Evolutionary conservation across 1,284 basidiomycete species (phyloP).

Genomic region (Ceratobasidium sp.): DNA sequence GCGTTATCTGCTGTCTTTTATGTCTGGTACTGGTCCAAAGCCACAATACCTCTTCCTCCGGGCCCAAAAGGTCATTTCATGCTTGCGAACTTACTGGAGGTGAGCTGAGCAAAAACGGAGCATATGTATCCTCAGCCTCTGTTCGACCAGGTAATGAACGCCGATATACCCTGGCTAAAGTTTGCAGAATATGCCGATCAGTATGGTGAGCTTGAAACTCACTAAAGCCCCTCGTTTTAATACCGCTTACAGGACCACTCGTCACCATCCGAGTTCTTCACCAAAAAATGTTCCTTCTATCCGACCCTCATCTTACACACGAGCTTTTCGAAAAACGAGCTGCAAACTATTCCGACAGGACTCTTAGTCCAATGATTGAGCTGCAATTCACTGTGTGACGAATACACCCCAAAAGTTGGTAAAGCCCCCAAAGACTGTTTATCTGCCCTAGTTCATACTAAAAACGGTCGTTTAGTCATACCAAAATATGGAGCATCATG

Average conservation of each 20-base stretch:
- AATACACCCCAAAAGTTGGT: not conserved
- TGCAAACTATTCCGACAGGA: not conserved
- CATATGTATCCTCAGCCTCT: too few species aligned
- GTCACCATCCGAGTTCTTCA: constrained; percentile 2
- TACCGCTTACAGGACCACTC: not conserved
- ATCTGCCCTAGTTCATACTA: too few species aligned
- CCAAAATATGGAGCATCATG: too few species aligned
- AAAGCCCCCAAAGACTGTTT: too few species aligned
- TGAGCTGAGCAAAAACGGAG: too few species aligned
- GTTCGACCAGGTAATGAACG: not conserved
- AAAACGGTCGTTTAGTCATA: too few species aligned
- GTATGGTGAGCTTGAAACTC: not conserved
- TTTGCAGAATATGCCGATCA: constrained; percentile 6
- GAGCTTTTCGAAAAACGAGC: constrained; percentile 27
- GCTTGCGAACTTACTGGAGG: constrained; percentile 22
- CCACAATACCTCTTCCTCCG: constrained; percentile 17
- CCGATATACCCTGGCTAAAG: constrained; percentile 14
- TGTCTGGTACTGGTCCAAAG: constrained; percentile 2
- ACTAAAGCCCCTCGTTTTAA: not conserved
- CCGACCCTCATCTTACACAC: not conserved
- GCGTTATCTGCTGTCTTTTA: not conserved
- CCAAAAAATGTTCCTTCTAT: not conserved
- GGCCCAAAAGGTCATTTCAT: constrained; percentile 25
- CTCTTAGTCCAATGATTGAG: not conserved
- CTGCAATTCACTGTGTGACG: not conserved